Conservation (phyloP, 2,329 filamentous ascomycete species). For the Drechmeria coniospora region DNA sequence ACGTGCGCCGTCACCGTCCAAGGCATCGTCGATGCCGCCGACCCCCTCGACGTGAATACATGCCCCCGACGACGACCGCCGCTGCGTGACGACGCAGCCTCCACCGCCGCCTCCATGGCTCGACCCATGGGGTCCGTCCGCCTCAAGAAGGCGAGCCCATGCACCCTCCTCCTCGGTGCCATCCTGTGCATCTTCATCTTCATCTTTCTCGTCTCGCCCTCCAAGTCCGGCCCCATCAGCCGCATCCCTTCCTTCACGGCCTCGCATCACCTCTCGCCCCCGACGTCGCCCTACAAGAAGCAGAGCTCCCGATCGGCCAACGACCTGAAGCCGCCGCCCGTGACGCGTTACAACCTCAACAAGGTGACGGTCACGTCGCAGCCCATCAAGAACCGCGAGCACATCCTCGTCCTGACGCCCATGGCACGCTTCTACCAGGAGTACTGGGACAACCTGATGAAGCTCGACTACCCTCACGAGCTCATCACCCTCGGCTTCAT, state of each 20-base stretch:
- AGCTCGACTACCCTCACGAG: constrained; percentile 78
- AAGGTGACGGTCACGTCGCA: constrained; percentile 71
- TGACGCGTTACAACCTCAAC: constrained; percentile 89
- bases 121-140: constrained; percentile 49
- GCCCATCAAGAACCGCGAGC: constrained; percentile 67
- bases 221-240: constrained; percentile 28
- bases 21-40: not conserved
- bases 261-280: constrained; percentile 27
- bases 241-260: constrained; percentile 30
- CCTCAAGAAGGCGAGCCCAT: constrained; percentile 65
- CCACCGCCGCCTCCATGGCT: constrained; percentile 26
- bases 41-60: constrained; percentile 1
- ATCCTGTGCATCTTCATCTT: constrained; percentile 60
- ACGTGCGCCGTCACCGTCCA: constrained; percentile 1
- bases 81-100: constrained; percentile 3
- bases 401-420: constrained; percentile 80
- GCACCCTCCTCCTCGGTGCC: constrained; percentile 57
- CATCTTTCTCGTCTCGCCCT: constrained; percentile 43
- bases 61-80: constrained; percentile 3
- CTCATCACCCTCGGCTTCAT: constrained; percentile 94
- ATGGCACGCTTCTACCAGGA: constrained; percentile 84
- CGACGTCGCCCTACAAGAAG: constrained; percentile 28
- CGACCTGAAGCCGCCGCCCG: constrained; percentile 50
- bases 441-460: constrained; percentile 89
- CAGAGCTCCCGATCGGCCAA: constrained; percentile 16